phyloP scores from a whole-genome alignment of 2,329 filamentous ascomycete genomes.

The Ophiostoma himal-ulmi region DNA sequence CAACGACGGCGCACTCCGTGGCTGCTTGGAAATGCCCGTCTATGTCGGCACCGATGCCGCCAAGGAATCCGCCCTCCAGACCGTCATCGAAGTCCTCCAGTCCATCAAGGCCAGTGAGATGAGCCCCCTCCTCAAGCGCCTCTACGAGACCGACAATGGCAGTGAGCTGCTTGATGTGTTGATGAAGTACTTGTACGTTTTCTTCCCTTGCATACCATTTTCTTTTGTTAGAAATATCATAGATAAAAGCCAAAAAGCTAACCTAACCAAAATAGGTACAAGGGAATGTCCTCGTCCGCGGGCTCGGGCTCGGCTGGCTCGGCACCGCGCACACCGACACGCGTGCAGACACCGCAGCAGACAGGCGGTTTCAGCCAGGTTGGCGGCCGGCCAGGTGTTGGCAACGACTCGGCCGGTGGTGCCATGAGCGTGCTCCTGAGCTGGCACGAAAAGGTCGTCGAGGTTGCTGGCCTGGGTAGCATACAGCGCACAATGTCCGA shows the following conservation, averaged over 20 bases:
- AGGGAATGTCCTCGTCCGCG: slow-evolving; percentile 58
- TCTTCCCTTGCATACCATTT: background rate
- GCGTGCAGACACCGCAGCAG: slow-evolving; percentile 59
- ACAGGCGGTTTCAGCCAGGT: slow-evolving; percentile 90
- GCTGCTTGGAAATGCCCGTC: slow-evolving; percentile 78
- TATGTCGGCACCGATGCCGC: slow-evolving; percentile 56
- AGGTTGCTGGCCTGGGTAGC: slow-evolving; percentile 83
- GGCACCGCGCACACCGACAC: slow-evolving; percentile 43
- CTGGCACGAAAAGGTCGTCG: slow-evolving; percentile 98
- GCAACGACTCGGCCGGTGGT: slow-evolving; percentile 66
- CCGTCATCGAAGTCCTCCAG: slow-evolving; percentile 87
- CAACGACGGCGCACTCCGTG: slow-evolving; percentile 75
- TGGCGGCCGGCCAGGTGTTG: slow-evolving; percentile 45
- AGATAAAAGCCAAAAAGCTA: no score
- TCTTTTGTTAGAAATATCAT: no score
- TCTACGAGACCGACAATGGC: slow-evolving; percentile 70
- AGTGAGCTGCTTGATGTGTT: slow-evolving; percentile 82
- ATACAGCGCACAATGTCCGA: slow-evolving; percentile 96
- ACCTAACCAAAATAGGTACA: slow-evolving; percentile 64
- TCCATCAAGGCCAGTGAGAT: slow-evolving; percentile 96
- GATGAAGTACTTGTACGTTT: slow-evolving; percentile 89
- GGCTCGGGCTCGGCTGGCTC: slow-evolving; percentile 25
- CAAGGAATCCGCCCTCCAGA: slow-evolving; percentile 77
- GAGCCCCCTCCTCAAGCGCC: slow-evolving; percentile 75
- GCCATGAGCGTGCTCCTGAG: slow-evolving; percentile 95